These are phyloP conservation scores for Coffea eugenioides DNA, from an alignment of 257 asterid species.

Conservation along the genomic window DNA sequence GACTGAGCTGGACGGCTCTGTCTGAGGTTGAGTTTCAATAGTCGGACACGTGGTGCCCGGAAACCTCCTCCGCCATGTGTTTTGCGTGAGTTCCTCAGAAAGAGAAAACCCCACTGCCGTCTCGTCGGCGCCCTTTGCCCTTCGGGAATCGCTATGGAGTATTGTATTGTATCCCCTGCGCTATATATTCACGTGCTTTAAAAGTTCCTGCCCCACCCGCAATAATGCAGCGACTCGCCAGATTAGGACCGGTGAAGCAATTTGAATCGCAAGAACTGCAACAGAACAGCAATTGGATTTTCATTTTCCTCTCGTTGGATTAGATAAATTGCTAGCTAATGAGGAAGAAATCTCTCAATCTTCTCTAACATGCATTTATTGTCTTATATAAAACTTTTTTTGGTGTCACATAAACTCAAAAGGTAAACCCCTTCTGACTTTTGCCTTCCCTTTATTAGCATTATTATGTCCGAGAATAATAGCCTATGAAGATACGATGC, in stretches of 20 bases:
- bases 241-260: too few species aligned
- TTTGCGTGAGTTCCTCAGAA: conserved; percentile 2
- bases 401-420: too few species aligned
- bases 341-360: too few species aligned
- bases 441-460: too few species aligned
- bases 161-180: not conserved
- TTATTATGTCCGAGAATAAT: too few species aligned
- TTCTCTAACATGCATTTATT: not conserved
- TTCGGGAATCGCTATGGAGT: not conserved
- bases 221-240: not conserved
- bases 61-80: conserved; percentile 9
- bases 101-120: conserved; percentile 10
- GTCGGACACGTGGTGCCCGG: conserved; percentile 23
- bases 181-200: conserved; percentile 42
- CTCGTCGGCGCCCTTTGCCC: conserved; percentile 27
- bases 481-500: too few species aligned
- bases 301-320: too few species aligned
- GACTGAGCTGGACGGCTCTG: conserved; percentile 30
- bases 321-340: too few species aligned
- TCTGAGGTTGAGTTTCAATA: conserved; percentile 24
- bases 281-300: too few species aligned
- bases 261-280: too few species aligned
- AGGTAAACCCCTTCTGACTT: too few species aligned
- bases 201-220: conserved; percentile 11
- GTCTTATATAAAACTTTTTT: too few species aligned